A percentile compares a stretch with the other conserved stretches of the same genome.
These are phyloP conservation scores for Alternaria tenuissima DNA, from an alignment of 2,329 filamentous ascomycete genomes.

Conservation along the genomic window DNA sequence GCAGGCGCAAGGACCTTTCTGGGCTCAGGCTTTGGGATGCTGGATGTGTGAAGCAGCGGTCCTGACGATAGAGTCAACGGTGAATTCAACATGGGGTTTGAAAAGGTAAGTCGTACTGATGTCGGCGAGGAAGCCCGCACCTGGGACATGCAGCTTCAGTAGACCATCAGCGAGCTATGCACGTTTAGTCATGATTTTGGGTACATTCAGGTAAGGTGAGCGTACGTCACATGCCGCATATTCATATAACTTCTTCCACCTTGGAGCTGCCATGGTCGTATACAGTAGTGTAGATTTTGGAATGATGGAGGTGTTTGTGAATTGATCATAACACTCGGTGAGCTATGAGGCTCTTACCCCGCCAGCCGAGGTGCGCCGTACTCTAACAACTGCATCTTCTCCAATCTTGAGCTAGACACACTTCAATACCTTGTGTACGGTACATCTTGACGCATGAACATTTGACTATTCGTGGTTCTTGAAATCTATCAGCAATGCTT, in stretches of 20 bases:
- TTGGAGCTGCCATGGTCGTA: conserved; percentile 33
- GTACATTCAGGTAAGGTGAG: background rate
- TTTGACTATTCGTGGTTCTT: background rate
- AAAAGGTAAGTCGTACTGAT: conserved; percentile 57
- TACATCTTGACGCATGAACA: too few relatives aligned
- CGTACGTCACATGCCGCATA: conserved; percentile 49
- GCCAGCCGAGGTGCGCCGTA: conserved; percentile 15
- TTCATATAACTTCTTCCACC: conserved; percentile 42
- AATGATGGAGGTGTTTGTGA: background rate
- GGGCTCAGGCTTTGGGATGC: conserved; percentile 24
- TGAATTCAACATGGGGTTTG: background rate
- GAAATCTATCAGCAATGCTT: background rate
- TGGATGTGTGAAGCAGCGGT: conserved; percentile 36
- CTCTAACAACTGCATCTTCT: background rate
- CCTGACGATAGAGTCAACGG: conserved; percentile 22
- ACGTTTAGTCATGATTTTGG: conserved; percentile 16
- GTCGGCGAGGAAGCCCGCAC: conserved; percentile 73
- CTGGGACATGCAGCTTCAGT: conserved; percentile 71
- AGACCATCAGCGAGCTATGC: conserved; percentile 70
- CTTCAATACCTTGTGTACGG: background rate
- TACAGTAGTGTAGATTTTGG: background rate
- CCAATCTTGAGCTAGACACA: background rate
- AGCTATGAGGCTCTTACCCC: conserved; percentile 9
- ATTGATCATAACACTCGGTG: background rate
- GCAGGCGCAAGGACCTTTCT: conserved; percentile 60